These are phyloP conservation scores for Mariannaea sp. DNA, from an alignment of 2,329 filamentous ascomycete genomes.

Conservation along the genomic window DNA sequence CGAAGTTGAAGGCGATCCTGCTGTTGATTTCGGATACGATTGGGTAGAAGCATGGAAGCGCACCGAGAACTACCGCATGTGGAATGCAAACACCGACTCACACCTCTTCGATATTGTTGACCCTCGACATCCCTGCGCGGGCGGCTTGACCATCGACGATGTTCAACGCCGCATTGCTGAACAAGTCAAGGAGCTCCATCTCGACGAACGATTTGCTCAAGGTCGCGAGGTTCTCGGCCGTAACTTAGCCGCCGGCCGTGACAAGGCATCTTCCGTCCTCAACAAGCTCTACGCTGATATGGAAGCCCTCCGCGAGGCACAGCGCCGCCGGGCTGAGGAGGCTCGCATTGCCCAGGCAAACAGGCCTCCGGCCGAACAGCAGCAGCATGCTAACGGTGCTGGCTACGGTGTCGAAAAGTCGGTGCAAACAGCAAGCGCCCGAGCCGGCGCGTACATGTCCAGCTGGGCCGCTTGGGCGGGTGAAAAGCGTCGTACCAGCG, in stretches of 20 bases:
- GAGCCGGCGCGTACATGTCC: conserved; percentile 67
- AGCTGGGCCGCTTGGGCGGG: conserved; percentile 74
- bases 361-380: conserved; percentile 17
- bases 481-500: conserved; percentile 71
- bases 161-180: conserved; percentile 87
- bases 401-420: conserved; percentile 41
- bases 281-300: conserved; percentile 91
- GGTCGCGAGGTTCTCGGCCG: conserved; percentile 86
- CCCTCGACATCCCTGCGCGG: conserved; percentile 90
- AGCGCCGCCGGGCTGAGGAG: conserved; percentile 50
- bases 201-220: conserved; percentile 86
- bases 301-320: conserved; percentile 62
- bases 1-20: conserved; percentile 81
- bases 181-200: conserved; percentile 90
- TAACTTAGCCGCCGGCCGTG: conserved; percentile 83
- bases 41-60: conserved; percentile 87
- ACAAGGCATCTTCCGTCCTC: conserved; percentile 85
- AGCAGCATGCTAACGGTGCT: conserved; percentile 24
- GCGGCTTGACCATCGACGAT: conserved; percentile 91
- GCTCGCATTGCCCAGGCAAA: conserved; percentile 33
- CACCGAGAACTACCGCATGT: conserved; percentile 91
- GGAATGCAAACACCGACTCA: conserved; percentile 78
- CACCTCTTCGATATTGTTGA: conserved; percentile 95
- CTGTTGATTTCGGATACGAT: conserved; percentile 79
- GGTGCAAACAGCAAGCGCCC: conserved; percentile 55